These are phyloP conservation scores for Lactifluus subvellereus DNA, from an alignment of 768 basidiomycete species.

Conservation along the genomic window DNA sequence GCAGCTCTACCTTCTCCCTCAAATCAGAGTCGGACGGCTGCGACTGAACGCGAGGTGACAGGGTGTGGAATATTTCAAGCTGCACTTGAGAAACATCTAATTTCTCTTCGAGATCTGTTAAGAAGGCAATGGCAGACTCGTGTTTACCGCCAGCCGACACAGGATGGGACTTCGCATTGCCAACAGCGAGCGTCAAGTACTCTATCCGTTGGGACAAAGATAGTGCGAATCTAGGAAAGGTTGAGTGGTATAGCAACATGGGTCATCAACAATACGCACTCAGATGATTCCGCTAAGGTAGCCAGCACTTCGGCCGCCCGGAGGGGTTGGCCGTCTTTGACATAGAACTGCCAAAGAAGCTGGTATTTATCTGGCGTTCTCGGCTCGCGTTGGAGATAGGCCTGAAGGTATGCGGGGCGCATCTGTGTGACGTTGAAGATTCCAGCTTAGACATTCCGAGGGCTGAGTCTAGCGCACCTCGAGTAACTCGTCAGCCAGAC, in stretches of 20 bases:
- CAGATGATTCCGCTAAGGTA: constrained; percentile 73
- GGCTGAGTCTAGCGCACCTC: constrained; percentile 52
- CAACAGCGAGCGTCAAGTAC: constrained; percentile 89
- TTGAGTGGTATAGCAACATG: not conserved
- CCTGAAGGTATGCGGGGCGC: constrained; percentile 82
- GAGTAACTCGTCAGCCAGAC: constrained; percentile 80
- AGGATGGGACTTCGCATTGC: constrained; percentile 94
- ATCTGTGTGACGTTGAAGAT: constrained; percentile 42
- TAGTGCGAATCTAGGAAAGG: constrained; percentile 50
- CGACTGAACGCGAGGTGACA: constrained; percentile 56
- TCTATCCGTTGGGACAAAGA: constrained; percentile 74
- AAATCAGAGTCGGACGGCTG: constrained; percentile 42
- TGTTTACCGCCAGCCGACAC: constrained; percentile 70
- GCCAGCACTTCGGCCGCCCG: constrained; percentile 85
- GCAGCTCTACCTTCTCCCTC: constrained; percentile 53
- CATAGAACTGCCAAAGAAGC: constrained; percentile 95
- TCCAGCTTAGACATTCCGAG: constrained; percentile 1
- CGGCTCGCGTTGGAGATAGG: constrained; percentile 79
- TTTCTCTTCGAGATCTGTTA: constrained; percentile 93
- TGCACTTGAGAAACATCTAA: constrained; percentile 97
- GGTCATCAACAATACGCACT: constrained; percentile 44
- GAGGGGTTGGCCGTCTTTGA: constrained; percentile 81
- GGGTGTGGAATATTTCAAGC: constrained; percentile 74
- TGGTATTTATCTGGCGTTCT: constrained; percentile 76
- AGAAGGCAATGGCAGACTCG: constrained; percentile 89